These are phyloP conservation scores for Thraustochytrium striatum DNA, from an alignment of 352 stramenopile genomes.

Conservation along the genomic window DNA sequence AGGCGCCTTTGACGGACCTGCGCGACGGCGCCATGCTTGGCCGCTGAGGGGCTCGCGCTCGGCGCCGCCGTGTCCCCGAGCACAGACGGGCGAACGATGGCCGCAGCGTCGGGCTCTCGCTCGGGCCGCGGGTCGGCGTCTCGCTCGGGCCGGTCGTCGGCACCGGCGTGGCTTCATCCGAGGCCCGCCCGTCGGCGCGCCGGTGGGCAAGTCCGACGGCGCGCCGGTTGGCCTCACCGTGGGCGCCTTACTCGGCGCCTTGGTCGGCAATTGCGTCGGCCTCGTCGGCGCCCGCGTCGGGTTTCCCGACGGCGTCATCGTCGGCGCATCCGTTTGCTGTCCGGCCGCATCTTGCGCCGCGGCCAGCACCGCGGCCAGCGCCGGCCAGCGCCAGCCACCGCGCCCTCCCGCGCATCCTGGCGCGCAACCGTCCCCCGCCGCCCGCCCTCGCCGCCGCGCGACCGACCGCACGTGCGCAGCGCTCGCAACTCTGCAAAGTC, in stretches of 20 bases:
- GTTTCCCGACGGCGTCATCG: no score
- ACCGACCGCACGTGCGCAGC: no score
- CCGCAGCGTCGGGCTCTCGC: neutral
- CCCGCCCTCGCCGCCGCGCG: no score
- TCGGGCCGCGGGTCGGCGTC: neutral
- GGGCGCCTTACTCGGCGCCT: neutral
- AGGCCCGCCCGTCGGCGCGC: neutral
- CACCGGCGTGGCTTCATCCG: neutral
- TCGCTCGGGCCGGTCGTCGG: neutral
- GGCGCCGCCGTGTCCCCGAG: neutral
- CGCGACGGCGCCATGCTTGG: neutral
- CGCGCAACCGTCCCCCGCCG: no score
- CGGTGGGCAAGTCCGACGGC: conserved; percentile 1
- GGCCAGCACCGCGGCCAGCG: no score
- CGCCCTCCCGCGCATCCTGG: no score
- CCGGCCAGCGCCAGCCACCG: no score
- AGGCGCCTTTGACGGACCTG: conserved; percentile 4
- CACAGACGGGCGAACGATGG: neutral
- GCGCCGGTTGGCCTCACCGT: neutral
- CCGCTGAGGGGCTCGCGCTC: neutral
- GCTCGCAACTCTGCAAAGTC: no score
- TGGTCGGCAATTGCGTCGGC: conserved; percentile 4
- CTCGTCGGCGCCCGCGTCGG: conserved; percentile 1
- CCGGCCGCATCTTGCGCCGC: no score
- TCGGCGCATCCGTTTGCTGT: no score